Evolutionary conservation across 2,329 filamentous ascomycete species (phyloP), one percentile per base, ranked within the genome.

Genomic region (Hymenotorrendiella dingleyae): DNA sequence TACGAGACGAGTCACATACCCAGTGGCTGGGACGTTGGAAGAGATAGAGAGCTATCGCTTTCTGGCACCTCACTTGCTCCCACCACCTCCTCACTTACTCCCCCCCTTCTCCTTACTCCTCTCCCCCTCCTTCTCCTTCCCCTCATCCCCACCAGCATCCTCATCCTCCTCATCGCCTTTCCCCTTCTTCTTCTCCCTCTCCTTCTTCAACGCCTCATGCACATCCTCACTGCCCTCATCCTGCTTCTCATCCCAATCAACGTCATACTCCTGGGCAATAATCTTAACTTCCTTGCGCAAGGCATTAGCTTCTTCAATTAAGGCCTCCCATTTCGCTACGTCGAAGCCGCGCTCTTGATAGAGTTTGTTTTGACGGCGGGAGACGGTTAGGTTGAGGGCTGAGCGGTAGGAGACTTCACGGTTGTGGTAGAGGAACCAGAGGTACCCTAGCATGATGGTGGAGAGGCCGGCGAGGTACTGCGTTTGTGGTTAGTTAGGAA

Each of bases 341-440:
- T 95, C 82, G 53, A 96, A 87, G 0, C 86, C 86, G 9, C 80
- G 78, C 32, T 73, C 68, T 53, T 84, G 73, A 61, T 96, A 95
- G 9, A 95, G 69, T 40, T 81, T 78, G 42, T 77, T 74, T 64
- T 94, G 89, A 4, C 89, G 76, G 26, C 80, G 74, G 27, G 79
- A 86, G 27, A 95, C 84, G 6, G 90, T 95, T 41, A 94, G 74
- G 61, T 94, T 90, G 67, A 95, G 80, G 21, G 90, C 88, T 2
- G 83, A 83, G 53, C 85, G 82, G 69, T 95, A 95, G 51, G 80
- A 86, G 9, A 94, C 81, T 64, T 95, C 89, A 16, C 86, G 79
- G 66, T 90, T 94, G 68, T 95, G 86, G 65, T 90, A 94, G 10
- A 95, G 69, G 62, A 96, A 95, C 87, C 88, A 96, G 41, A 94